Evolutionary conservation across 139 green algal species (phyloP).

Genomic region (Ulvella scutata): DNA sequence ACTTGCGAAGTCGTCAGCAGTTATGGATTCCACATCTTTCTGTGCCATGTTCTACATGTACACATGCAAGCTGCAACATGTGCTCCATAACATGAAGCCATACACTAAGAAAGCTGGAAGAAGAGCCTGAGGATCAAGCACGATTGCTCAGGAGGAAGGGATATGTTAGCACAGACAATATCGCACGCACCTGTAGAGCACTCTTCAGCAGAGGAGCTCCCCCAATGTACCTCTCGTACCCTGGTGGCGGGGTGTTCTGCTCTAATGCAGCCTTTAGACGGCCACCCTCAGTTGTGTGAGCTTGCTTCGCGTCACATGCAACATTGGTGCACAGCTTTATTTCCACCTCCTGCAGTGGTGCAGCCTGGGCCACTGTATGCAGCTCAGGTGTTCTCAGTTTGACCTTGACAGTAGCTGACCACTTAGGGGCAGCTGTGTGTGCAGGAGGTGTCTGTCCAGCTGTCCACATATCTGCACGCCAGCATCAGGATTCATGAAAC

Average conservation of each 20-base stretch:
- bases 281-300: neutral
- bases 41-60: neutral
- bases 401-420: too few relatives aligned
- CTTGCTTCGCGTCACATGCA: neutral
- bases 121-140: conserved; percentile 18
- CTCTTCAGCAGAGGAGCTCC: conserved; percentile 20
- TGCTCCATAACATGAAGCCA: neutral
- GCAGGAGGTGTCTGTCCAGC: too few relatives aligned
- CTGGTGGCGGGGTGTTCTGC: neutral
- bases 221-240: conserved; percentile 1
- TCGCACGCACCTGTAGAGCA: conserved; percentile 44
- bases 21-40: neutral
- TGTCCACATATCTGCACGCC: too few relatives aligned
- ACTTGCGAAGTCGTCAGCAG: neutral
- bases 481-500: too few relatives aligned
- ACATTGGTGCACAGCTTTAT: neutral
- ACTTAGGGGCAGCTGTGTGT: too few relatives aligned
- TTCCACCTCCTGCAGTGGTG: neutral
- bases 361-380: too few relatives aligned
- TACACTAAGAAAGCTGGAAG: conserved; percentile 11
- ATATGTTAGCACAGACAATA: too few relatives aligned
- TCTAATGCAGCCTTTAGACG: neutral
- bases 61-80: neutral
- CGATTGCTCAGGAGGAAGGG: too few relatives aligned
- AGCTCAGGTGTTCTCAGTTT: too few relatives aligned